phyloP scores from a whole-genome alignment of 139 green algal genomes.

The Chlorella sp. region DNA sequence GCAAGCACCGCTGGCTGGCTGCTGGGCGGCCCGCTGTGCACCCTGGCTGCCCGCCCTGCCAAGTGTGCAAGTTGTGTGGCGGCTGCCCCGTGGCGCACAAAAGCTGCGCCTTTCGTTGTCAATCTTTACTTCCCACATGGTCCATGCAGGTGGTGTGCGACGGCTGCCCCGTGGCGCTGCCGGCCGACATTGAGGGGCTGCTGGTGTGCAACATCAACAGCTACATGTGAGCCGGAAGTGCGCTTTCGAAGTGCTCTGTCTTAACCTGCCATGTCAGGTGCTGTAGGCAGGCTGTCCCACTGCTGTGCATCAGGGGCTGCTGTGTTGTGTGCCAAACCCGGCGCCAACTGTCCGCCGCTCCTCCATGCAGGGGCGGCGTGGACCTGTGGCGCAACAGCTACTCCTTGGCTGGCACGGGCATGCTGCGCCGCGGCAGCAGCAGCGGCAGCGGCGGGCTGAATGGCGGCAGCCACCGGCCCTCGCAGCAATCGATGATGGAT shows the following conservation, averaged over 20 bases:
- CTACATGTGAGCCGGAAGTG: constrained; percentile 72
- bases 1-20: too few relatives aligned
- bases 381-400: constrained; percentile 53
- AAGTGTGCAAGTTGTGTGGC: constrained; percentile 77
- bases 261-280: too few relatives aligned
- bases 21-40: too few relatives aligned
- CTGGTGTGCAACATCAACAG: constrained; percentile 80
- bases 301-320: too few relatives aligned
- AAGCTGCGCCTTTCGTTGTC: too few relatives aligned
- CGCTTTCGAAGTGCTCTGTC: too few relatives aligned
- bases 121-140: too few relatives aligned
- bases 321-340: too few relatives aligned
- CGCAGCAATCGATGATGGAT: constrained; percentile 50
- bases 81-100: constrained; percentile 58
- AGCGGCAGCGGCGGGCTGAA: not conserved
- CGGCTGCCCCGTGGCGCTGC: constrained; percentile 64
- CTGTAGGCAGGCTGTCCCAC: too few relatives aligned
- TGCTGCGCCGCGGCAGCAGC: not conserved
- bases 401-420: not conserved
- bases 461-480: not conserved
- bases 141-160: constrained; percentile 77
- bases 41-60: not conserved
- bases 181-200: constrained; percentile 72
- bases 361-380: not conserved
- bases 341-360: too few relatives aligned